Base-by-base conservation (phyloP, 2,329 filamentous ascomycete genomes). In the Penicillium glabrum region DNA sequence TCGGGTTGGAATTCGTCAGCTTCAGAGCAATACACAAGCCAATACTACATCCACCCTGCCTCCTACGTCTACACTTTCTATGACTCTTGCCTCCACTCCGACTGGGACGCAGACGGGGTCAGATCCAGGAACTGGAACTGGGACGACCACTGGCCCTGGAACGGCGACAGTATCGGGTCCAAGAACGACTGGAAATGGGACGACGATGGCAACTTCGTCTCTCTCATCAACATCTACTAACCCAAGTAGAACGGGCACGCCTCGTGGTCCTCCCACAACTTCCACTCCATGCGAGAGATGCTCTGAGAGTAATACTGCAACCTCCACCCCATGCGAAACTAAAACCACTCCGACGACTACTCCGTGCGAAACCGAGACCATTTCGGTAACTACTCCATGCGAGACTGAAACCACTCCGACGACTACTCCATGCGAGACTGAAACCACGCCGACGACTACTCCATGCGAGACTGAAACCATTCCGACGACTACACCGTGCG, bases 1-100 rank as follows among this genome's bases (percentile, higher is more conserved):
- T 21, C 47, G 10, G 21, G 45, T 61, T 52, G 57, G 54, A 31
- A 39, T 47, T 37, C 61, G 64, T n/a, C 39, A 41, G 19, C 35
- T 44, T 11, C 44, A 44, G 14, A 33, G 31, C 16, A 53, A 49
- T 43, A 19, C 56, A 10, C 35, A 54, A 7, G 29, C 51, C 16
- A 53, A 41, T 35, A 6, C 56, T 13, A 44, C 58, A 10, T 48
- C 51, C 27, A 19, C 37, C 29, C 35, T 1, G n/a, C n/a, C 9
- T 5, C 35, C 35, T 39, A 37, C 21, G 44, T 44, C 52, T 3
- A 60, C 54, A 19, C 53, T 53, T 8, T 57, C 53, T 16, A 19
- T 41, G 39, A 23, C 19, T 10, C 10, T 13, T 7, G 14, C 10
- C n/a, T 11, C 39, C 1, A 41, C 39, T 41, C 9, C 39, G 3